Conservation (phyloP, 148 eudicot genomes). For the Vaccinium myrtillus region DNA sequence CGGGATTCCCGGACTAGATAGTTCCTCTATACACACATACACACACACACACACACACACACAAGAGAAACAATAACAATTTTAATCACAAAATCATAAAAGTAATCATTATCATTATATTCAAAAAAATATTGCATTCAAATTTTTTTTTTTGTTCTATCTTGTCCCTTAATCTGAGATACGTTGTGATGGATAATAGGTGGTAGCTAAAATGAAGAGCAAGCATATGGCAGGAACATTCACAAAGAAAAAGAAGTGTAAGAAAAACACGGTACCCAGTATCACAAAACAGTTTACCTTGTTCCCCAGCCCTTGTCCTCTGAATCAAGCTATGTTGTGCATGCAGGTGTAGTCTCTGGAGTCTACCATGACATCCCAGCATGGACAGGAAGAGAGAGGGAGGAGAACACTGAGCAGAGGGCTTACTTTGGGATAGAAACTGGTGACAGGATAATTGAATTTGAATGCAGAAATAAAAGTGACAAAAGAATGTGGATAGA, state of each 20-base stretch:
- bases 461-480: conserved; percentile 76
- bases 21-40: too few relatives aligned
- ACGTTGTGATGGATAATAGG: conserved; percentile 39
- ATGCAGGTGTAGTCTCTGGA: conserved; percentile 72
- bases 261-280: conserved; percentile 17
- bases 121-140: neutral
- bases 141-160: neutral
- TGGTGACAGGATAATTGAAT: conserved; percentile 73
- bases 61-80: too few relatives aligned
- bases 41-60: too few relatives aligned
- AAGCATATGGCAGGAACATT: conserved; percentile 92
- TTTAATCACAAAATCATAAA: too few relatives aligned
- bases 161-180: neutral
- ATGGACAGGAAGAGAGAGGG: conserved; percentile 77
- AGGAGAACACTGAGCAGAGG: conserved; percentile 44
- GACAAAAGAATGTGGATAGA: conserved; percentile 78
- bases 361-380: conserved; percentile 64
- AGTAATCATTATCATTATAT: too few relatives aligned
- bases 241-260: conserved; percentile 96
- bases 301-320: neutral
- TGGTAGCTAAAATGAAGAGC: conserved; percentile 83
- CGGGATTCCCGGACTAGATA: too few relatives aligned
- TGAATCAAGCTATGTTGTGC: conserved; percentile 19
- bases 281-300: neutral
- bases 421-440: conserved; percentile 83